Evolutionary conservation across 73 alveolate species (phyloP).

Genomic region (Paramecium tetraurelia): DNA sequence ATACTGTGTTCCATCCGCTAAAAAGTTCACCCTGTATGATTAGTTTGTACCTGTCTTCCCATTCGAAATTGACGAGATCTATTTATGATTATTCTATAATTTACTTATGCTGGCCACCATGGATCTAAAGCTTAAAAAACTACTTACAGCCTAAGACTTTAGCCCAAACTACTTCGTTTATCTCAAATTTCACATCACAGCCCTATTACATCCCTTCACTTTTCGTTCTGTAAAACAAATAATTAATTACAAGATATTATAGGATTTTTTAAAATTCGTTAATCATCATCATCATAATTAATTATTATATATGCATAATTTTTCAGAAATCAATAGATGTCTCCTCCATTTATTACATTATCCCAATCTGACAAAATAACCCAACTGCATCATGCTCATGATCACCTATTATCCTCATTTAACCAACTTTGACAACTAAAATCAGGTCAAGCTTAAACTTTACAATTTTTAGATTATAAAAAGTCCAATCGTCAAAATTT

Average conservation of each 20-base stretch:
- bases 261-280: constrained; percentile 23
- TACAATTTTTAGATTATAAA: not conserved
- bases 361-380: not conserved
- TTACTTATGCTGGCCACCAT: constrained; percentile 58
- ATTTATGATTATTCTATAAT: constrained; percentile 30
- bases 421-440: not conserved
- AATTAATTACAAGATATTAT: constrained; percentile 3
- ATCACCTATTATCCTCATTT: not conserved
- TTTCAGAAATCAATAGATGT: not conserved
- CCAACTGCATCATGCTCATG: not conserved
- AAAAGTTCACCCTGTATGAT: not conserved
- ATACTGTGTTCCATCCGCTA: constrained; percentile 23
- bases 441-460: not conserved
- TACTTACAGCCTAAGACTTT: constrained; percentile 44
- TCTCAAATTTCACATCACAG: not conserved
- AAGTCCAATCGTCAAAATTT: not conserved
- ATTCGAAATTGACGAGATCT: not conserved
- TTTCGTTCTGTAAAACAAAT: not conserved
- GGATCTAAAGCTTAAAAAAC: constrained; percentile 44
- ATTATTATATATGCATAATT: not conserved
- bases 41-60: not conserved
- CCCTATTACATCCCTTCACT: not conserved
- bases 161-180: constrained; percentile 46
- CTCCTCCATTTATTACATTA: not conserved
- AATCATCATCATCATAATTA: not conserved